Percentiles rank a stretch among this genome's conserved stretches.
phyloP scores from a whole-genome alignment of 345 rosid genomes.

The Populus euphratica region DNA sequence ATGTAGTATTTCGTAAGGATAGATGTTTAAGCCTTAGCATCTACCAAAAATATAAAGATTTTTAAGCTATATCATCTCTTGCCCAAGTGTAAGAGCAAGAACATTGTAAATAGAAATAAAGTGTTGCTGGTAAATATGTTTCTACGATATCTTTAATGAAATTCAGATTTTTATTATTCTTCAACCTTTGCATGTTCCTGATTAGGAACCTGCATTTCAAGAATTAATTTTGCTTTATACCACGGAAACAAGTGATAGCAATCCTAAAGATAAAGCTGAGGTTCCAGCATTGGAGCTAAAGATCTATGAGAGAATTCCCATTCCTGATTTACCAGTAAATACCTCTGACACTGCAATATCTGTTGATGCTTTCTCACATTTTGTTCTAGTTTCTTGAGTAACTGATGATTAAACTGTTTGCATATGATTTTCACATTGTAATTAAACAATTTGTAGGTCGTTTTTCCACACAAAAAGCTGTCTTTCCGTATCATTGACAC shows the following conservation, averaged over 20 bases:
- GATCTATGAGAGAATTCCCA: conserved; percentile 82
- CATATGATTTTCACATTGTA: conserved; percentile 19
- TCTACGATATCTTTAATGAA: neutral
- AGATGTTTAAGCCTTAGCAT: neutral
- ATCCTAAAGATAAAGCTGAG: conserved; percentile 37
- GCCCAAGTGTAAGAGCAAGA: neutral
- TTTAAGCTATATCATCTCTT: conserved; percentile 6
- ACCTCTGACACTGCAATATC: conserved; percentile 26
- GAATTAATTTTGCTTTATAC: conserved; percentile 84
- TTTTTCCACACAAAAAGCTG: conserved; percentile 92
- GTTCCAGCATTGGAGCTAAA: conserved; percentile 67
- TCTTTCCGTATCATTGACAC: conserved; percentile 95
- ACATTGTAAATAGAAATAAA: neutral
- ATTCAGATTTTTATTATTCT: conserved; percentile 11
- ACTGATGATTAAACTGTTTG: conserved; percentile 7
- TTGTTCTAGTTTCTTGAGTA: neutral
- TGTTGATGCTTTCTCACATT: conserved; percentile 28
- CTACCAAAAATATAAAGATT: neutral
- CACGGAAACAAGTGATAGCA: conserved; percentile 40
- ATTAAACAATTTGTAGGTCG: conserved; percentile 50
- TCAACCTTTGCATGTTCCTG: conserved; percentile 27
- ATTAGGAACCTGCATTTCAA: conserved; percentile 90
- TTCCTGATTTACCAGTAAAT: conserved; percentile 92
- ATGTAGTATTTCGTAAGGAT: neutral
- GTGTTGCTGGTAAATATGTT: neutral